Base-by-base conservation (phyloP, 2,329 filamentous ascomycete species). In the Epichloe bromicola region DNA sequence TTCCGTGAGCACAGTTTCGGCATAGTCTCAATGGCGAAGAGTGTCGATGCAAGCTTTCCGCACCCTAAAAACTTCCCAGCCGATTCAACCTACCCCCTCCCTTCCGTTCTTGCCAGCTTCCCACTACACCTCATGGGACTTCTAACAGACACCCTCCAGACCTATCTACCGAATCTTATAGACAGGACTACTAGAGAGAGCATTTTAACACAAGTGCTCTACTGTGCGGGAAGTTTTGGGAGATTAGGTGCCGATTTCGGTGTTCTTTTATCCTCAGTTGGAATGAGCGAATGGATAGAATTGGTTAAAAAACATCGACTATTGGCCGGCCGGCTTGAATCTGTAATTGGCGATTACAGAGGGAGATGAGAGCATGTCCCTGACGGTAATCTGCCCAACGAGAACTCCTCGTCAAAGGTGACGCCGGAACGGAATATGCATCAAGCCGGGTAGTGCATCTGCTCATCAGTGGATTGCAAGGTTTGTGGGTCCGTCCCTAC, bases 1-100 rank as follows among this genome's bases (percentile, higher is more conserved):
- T 97, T 97, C 65, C 85, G 93, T 49, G 93, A 98, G 67, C 93
- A 98, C 67, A 95, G 88, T 63, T 98, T 98, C 65, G 86, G 85
- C 42, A 95, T 97, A 54, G 82, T 97, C 30, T 95, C 88, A 53
- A 88, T 97, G 76, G 96, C 94, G 67, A 87, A 84, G 60, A 93
- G 85, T 60, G 88, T 97, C 0, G 74, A 78, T 3, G 75, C 80
- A 3, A 66, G 65, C 49, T 60, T 68, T 42, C 50, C 56, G 12
- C 47, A 54, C 2, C 48, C 59, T 30, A 45, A 47, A 6, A 52
- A 46, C 3, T 53, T 60, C 12, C 51, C 51, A 1, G 50, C 58
- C 39, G 61, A 63, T 39, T 69, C 72, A 14, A 59, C 83, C n/a
- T 69, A 73, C 46, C 78, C 79, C 0, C 69, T 90, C 3, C 89